A percentile compares a stretch with the other conserved stretches of the same genome.
These are phyloP conservation scores for Chalaropsis thielavioides DNA, from an alignment of 2,329 filamentous ascomycete species.

Conservation along the genomic window DNA sequence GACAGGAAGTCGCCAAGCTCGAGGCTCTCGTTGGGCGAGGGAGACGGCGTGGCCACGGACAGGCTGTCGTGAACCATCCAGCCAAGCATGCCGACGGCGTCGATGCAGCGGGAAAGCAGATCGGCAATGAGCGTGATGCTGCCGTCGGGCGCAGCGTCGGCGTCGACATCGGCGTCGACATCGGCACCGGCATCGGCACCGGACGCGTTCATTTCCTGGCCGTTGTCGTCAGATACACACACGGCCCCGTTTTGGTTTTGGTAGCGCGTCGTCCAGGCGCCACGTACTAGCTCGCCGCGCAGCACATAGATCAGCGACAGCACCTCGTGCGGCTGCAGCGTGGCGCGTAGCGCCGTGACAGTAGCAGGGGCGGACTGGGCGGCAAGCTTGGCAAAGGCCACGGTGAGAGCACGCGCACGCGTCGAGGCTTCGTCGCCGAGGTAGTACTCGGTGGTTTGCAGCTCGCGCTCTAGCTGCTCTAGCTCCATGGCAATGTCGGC, in stretches of 20 bases:
- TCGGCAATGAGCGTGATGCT: slow-evolving; percentile 58
- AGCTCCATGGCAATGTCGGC: slow-evolving; percentile 36
- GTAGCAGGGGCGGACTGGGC: slow-evolving; percentile 46
- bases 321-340: slow-evolving; percentile 52
- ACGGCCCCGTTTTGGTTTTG: background rate
- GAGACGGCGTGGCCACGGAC: background rate
- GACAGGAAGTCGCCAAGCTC: slow-evolving; percentile 50
- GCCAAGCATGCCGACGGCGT: slow-evolving; percentile 58
- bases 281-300: slow-evolving; percentile 56
- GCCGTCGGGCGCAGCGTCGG: slow-evolving; percentile 39
- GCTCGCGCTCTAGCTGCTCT: slow-evolving; percentile 47
- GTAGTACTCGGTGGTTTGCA: slow-evolving; percentile 53
- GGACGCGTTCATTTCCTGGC: slow-evolving; percentile 35
- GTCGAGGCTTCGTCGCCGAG: slow-evolving; percentile 46
- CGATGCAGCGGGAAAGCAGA: slow-evolving; percentile 57
- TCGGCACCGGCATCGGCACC: slow-evolving; percentile 25
- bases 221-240: background rate
- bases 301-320: slow-evolving; percentile 58
- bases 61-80: slow-evolving; percentile 49
- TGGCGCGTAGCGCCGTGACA: slow-evolving; percentile 47
- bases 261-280: slow-evolving; percentile 62
- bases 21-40: slow-evolving; percentile 35
- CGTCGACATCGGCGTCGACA: slow-evolving; percentile 29
- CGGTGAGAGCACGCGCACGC: slow-evolving; percentile 48
- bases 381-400: slow-evolving; percentile 56